Conservation (phyloP, 352 stramenopile species). For the Hyaloperonospora brassicae region DNA sequence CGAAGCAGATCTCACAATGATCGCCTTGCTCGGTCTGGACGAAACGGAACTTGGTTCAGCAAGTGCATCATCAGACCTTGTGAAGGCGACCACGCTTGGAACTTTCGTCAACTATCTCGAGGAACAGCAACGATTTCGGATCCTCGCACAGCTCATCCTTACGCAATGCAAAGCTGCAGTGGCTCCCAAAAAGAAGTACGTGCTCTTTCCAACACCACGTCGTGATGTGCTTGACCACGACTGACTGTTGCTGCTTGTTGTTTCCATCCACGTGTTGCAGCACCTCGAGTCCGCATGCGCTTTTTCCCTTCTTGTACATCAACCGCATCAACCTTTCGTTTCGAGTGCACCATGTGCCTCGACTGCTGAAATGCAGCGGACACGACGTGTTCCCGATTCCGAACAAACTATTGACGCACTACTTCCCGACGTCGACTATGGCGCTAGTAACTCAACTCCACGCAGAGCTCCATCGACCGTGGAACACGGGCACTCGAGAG, state of each 20-base stretch:
- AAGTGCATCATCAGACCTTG: background rate
- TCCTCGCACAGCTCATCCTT: slow-evolving; percentile 31
- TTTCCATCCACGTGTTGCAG: slow-evolving; percentile 6
- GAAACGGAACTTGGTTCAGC: slow-evolving; percentile 1
- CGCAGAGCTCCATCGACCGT: slow-evolving; percentile 27
- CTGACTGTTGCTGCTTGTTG: slow-evolving; percentile 7
- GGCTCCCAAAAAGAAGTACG: slow-evolving; percentile 22
- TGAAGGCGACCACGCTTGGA: slow-evolving; percentile 15
- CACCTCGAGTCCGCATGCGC: slow-evolving; percentile 13
- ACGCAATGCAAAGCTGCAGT: slow-evolving; percentile 24
- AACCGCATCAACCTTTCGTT: slow-evolving; percentile 53
- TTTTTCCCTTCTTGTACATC: slow-evolving; percentile 44
- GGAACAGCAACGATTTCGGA: slow-evolving; percentile 25
- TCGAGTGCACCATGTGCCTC: slow-evolving; percentile 39
- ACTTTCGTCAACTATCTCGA: slow-evolving; percentile 25
- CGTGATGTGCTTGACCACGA: background rate
- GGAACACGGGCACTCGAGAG: slow-evolving; percentile 30
- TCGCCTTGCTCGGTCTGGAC: slow-evolving; percentile 26
- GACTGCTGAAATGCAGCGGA: slow-evolving; percentile 45
- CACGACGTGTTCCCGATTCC: slow-evolving; percentile 42
- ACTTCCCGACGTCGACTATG: slow-evolving; percentile 35
- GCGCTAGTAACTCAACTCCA: slow-evolving; percentile 40
- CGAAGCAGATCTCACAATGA: slow-evolving; percentile 42
- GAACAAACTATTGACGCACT: slow-evolving; percentile 33
- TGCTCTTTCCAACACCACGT: background rate